Conservation (phyloP, 2,329 filamentous ascomycete species). For the Colletotrichum tamarilloi region DNA sequence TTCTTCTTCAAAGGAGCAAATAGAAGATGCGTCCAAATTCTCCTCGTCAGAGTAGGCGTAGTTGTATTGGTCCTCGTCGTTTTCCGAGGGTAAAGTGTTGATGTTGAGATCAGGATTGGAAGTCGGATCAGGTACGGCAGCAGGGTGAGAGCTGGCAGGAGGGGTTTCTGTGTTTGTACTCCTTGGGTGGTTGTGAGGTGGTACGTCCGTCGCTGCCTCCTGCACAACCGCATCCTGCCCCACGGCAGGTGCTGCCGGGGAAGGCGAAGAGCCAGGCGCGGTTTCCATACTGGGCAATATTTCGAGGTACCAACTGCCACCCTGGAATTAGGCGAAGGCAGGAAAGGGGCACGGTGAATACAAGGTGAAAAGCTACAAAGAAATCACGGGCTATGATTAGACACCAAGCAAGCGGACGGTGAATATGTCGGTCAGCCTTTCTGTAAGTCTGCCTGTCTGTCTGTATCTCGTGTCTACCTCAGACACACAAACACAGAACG, state of each 20-base stretch:
- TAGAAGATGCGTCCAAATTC: constrained; percentile 32
- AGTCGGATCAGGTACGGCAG: neutral
- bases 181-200: constrained; percentile 22
- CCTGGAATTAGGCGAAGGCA: neutral
- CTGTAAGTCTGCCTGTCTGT: neutral
- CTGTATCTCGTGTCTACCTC: constrained; percentile 1
- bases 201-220: constrained; percentile 17
- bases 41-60: constrained; percentile 30
- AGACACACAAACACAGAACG: neutral
- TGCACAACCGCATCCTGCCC: constrained; percentile 21
- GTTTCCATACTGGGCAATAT: constrained; percentile 29
- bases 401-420: constrained; percentile 7
- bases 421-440: constrained; percentile 2
- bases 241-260: constrained; percentile 29
- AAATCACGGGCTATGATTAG: constrained; percentile 2
- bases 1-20: constrained; percentile 33
- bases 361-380: constrained; percentile 1
- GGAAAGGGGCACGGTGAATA: constrained; percentile 9
- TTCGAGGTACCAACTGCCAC: neutral
- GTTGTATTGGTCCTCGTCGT: constrained; percentile 29
- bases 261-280: constrained; percentile 9
- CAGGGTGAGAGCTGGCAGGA: constrained; percentile 18
- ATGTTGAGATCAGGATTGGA: neutral
- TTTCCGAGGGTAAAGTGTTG: constrained; percentile 25
- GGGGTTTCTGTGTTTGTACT: constrained; percentile 27